Base-by-base conservation (phyloP, 805 yeast genomes). In the Barnettozyma sp. region DNA sequence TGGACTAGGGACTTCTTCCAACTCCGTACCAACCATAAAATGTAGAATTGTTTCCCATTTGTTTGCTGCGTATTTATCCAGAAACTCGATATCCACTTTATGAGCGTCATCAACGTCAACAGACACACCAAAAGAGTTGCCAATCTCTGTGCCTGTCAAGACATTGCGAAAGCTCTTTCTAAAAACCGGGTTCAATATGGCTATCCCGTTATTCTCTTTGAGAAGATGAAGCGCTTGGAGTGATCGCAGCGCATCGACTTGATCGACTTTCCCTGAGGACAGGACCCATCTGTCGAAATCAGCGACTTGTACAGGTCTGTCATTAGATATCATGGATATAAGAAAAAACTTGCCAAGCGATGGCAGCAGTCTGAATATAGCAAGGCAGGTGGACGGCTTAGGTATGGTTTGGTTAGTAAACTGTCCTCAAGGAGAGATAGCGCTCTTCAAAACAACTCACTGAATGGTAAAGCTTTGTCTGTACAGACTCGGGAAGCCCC, bases 41-140 rank as follows among this genome's bases (percentile, higher is more conserved):
- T 92, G 97, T 49, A 92, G 66, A 47, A 92, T 90, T 7, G 85
- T 76, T 55, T 92, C 99, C 98, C 98, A 92, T 54, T 82, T 86
- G 30, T 70, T 73, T 6, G 86, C 71, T 11, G 96, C 94, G 59
- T 86, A 88, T 26, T 66, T 66, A 46, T 85, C 94, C 32, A 90
- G 64, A 49, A 79, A 81, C 24, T 68, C 70, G n/a, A 77, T 59
- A 31, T 73, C 77, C 5, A 82, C 81, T 21, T 63, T 62, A 37
- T 73, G 71, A 30, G 73, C 70, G 42, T 77, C 78, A 7, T 67
- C 65, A 25, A 69, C 62, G 15, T 72, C 71, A 35, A 76, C 71
- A 23, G 83, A 70, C 30, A 74, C 76, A n/a, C 94, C 95, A 63
- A 85, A 84, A 3, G 94, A 78, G 50, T 72, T 71, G 33, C 76